These are phyloP conservation scores for Ramaria sp. DNA, from an alignment of 768 basidiomycete genomes.

Conservation along the genomic window DNA sequence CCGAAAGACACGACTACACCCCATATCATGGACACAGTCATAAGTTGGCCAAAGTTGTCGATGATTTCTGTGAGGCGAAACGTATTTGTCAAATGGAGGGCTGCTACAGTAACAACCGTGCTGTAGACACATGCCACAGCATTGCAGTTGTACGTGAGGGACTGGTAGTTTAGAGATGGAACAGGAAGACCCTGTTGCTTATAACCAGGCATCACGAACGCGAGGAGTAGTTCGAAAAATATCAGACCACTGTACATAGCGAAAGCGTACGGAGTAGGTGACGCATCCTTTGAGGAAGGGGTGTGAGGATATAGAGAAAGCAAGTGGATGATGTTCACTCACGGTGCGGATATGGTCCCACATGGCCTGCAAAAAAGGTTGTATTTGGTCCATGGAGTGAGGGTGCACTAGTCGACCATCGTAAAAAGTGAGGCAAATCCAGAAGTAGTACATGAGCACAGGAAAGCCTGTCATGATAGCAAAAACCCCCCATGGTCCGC, in stretches of 20 bases:
- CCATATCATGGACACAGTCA: conserved; percentile 91
- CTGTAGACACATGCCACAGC: conserved; percentile 77
- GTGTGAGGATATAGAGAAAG: background rate
- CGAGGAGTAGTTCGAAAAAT: conserved; percentile 81
- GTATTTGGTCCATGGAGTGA: conserved; percentile 52
- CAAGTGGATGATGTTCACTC: conserved; percentile 15
- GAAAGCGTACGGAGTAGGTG: conserved; percentile 81
- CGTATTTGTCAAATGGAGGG: conserved; percentile 66
- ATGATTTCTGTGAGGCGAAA: conserved; percentile 93
- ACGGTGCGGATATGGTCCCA: conserved; percentile 79
- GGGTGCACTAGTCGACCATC: conserved; percentile 75
- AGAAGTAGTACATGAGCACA: conserved; percentile 94
- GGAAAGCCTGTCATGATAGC: conserved; percentile 96
- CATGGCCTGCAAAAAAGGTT: conserved; percentile 73
- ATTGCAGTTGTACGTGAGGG: conserved; percentile 95
- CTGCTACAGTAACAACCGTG: conserved; percentile 64
- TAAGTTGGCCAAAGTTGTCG: conserved; percentile 91
- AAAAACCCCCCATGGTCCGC: conserved; percentile 82
- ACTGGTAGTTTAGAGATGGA: conserved; percentile 86
- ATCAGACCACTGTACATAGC: conserved; percentile 86
- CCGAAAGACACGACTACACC: conserved; percentile 75
- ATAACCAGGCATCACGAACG: conserved; percentile 85
- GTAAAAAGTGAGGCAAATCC: conserved; percentile 96
- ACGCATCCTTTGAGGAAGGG: conserved; percentile 60
- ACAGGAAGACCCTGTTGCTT: conserved; percentile 94